Evolutionary conservation across 148 eudicot species (phyloP).

Genomic region (Rhododendron griersonianum): DNA sequence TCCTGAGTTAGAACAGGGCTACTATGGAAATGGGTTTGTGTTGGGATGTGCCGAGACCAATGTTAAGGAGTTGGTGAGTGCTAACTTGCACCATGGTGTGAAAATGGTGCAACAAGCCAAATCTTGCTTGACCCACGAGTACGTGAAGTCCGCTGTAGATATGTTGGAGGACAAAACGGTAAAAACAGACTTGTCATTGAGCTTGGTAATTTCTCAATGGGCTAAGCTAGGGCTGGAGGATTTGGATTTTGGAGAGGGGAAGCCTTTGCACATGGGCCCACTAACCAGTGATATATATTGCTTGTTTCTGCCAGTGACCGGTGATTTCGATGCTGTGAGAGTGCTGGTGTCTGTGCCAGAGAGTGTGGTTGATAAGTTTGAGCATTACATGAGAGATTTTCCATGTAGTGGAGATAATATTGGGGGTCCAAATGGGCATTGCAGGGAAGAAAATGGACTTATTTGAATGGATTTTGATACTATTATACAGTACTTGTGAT

Average conservation of each 20-base stretch:
- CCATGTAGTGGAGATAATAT: conserved; percentile 21
- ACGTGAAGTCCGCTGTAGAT: conserved; percentile 55
- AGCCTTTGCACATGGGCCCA: conserved; percentile 79
- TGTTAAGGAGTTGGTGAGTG: conserved; percentile 43
- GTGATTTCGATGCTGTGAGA: conserved; percentile 43
- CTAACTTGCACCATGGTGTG: conserved; percentile 48
- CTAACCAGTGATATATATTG: conserved; percentile 77
- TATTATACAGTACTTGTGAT: background rate
- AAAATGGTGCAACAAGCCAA: conserved; percentile 77
- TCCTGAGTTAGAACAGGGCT: conserved; percentile 52
- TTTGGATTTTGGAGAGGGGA: conserved; percentile 80
- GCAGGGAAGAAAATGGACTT: conserved; percentile 16
- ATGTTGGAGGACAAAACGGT: conserved; percentile 57
- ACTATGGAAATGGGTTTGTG: conserved; percentile 81
- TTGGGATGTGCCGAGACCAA: conserved; percentile 73
- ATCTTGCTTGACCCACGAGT: conserved; percentile 39
- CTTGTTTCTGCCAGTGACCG: conserved; percentile 64
- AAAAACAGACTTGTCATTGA: conserved; percentile 47
- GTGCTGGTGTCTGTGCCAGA: conserved; percentile 74
- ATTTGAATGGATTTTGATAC: background rate
- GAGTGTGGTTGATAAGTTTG: conserved; percentile 45
- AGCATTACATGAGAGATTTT: conserved; percentile 55
- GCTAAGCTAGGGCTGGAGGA: conserved; percentile 73
- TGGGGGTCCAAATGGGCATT: conserved; percentile 16
- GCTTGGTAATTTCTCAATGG: conserved; percentile 88